Percentiles rank a stretch among this genome's conserved stretches.
Conservation (phyloP, 2,329 filamentous ascomycete species). For the Ascochyta lentis region DNA sequence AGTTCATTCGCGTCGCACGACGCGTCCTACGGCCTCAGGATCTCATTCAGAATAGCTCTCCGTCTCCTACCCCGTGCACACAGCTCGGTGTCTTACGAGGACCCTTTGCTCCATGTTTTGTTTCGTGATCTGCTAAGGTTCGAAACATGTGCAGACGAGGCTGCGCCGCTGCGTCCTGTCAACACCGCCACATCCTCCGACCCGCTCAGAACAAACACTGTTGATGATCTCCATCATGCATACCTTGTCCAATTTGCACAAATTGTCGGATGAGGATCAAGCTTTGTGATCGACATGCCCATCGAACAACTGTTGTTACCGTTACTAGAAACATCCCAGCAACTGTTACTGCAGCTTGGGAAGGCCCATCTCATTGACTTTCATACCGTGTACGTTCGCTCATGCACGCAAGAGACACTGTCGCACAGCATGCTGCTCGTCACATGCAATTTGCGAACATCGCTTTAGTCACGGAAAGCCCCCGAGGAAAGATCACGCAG, state of each 20-base stretch:
- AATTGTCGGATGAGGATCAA: background rate
- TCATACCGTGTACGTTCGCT: background rate
- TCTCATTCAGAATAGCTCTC: background rate
- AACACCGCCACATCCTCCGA: constrained; percentile 9
- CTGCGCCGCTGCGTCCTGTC: constrained; percentile 11
- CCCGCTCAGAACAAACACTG: background rate
- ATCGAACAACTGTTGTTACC: background rate
- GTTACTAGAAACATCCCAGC: background rate
- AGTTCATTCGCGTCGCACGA: constrained; percentile 10
- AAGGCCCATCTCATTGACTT: background rate
- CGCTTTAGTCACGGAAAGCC: too few relatives aligned
- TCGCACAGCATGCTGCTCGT: background rate
- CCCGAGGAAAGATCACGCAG: background rate
- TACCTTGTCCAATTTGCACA: background rate
- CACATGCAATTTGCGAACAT: background rate
- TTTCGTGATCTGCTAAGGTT: constrained; percentile 10
- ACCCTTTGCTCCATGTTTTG: constrained; percentile 13
- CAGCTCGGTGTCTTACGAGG: constrained; percentile 5
- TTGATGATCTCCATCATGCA: constrained; percentile 3
- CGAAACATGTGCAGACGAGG: constrained; percentile 3
- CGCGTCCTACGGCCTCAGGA: background rate
- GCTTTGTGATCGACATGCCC: constrained; percentile 2
- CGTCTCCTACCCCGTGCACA: constrained; percentile 3
- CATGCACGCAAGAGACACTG: too few relatives aligned
- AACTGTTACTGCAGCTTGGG: background rate